Evolutionary conservation across 2,329 filamentous ascomycete species (phyloP).

Genomic region (Phialophora macrospora): DNA sequence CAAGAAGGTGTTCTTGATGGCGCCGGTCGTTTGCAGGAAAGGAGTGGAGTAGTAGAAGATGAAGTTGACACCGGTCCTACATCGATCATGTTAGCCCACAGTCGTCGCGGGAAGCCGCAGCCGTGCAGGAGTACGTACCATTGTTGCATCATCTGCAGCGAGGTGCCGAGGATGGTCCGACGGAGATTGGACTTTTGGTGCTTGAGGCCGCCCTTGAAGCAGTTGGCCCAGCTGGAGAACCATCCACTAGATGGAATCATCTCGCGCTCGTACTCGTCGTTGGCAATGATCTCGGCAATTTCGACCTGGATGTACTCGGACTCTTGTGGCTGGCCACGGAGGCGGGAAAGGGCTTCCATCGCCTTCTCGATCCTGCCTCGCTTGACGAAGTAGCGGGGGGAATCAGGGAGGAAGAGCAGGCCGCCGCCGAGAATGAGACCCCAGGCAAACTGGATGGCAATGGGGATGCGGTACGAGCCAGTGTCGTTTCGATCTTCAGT

Average conservation of each 20-base stretch:
- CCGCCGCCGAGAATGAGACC: constrained; percentile 72
- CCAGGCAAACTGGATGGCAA: constrained; percentile 80
- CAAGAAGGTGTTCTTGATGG: constrained; percentile 77
- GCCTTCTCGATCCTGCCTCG: constrained; percentile 72
- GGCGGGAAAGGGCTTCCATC: constrained; percentile 64
- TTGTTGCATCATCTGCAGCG: constrained; percentile 81
- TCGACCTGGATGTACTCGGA: constrained; percentile 67
- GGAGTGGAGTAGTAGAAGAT: constrained; percentile 84
- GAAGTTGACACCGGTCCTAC: constrained; percentile 82
- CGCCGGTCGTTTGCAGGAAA: constrained; percentile 78
- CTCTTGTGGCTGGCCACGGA: constrained; percentile 74
- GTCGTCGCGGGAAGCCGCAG: not conserved
- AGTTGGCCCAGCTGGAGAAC: constrained; percentile 63
- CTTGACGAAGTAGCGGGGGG: constrained; percentile 84
- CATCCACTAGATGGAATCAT: constrained; percentile 45
- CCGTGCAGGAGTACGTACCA: constrained; percentile 40
- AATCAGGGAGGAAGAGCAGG: constrained; percentile 79
- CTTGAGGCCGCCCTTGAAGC: constrained; percentile 62
- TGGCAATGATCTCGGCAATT: constrained; percentile 84
- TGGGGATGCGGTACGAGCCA: constrained; percentile 78
- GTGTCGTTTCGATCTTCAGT: constrained; percentile 67
- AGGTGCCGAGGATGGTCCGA: constrained; percentile 72
- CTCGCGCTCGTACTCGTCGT: constrained; percentile 80
- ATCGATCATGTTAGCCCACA: constrained; percentile 73
- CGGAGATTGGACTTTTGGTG: constrained; percentile 62